Evolutionary conservation across 768 basidiomycete genomes (phyloP), one percentile per base, ranked within the genome.

Genomic region (Lactifluus volemus): DNA sequence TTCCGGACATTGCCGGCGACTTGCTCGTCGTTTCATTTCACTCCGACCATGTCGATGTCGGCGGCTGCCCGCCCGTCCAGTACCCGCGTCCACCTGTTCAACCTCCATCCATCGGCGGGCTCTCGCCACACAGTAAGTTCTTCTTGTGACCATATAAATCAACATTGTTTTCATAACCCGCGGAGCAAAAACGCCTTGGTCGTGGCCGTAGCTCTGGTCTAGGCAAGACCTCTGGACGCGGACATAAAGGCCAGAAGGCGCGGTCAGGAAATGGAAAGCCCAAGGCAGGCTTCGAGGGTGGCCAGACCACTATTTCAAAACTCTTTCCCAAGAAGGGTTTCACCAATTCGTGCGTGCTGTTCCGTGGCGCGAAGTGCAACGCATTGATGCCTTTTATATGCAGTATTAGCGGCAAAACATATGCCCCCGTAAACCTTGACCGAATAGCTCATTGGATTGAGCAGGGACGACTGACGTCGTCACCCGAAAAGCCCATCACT

Each of bases 211-310:
- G 91, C 34, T 93, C 92, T 2, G 88, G 89, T 30, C 83, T 88
- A 60, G 97, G 97, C 65, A 86, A 92, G 63, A 98, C 96, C 1
- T 88, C 95, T 10, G 92, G 92, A 65, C 82, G 92, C 58, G 97
- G 97, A 74, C 82, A 90, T 73, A 99, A 99, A 68, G 97, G 97
- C 67, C 93, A 96, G 74, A 95, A 94, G 61, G 87, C 97, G 41
- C 84, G 96, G 63, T 84, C 92, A 5, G 95, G 95, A 2, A 84
- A 87, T 60, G 90, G 92, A 5, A 88, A 92, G 67, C 85, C 83
- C 34, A 82, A 80, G 67, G 79, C 83, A 30, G 86, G 91, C 6
- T 99, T 98, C 65, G 97, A 98, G 73, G 97, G 97, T 70, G 97
- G 97, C 64, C 96, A 98, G 72, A 98, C 96, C 5, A 91, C 96